Evolutionary conservation across 2,329 filamentous ascomycete genomes (phyloP).

Genomic region (Fusarium sp.): DNA sequence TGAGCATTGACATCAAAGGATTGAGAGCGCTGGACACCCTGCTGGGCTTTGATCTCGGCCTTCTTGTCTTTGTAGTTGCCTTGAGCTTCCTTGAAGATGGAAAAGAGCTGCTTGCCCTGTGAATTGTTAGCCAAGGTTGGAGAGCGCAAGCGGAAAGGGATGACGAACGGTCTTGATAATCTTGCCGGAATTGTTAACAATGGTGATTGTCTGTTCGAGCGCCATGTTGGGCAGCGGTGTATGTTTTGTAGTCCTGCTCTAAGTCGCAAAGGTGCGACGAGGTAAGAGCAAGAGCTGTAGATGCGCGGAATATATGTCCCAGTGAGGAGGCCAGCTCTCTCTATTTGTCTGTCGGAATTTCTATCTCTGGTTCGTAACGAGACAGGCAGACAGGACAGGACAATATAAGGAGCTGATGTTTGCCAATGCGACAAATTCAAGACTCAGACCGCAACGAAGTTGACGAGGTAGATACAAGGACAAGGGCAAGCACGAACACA

Average conservation of each 20-base stretch:
- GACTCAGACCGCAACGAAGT: slow-evolving; percentile 17
- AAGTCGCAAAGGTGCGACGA: not conserved
- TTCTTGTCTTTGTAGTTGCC: slow-evolving; percentile 89
- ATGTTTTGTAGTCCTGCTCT: slow-evolving; percentile 9
- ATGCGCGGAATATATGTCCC: not conserved
- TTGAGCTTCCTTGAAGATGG: slow-evolving; percentile 91
- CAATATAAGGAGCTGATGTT: slow-evolving; percentile 7
- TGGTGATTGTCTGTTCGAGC: slow-evolving; percentile 78
- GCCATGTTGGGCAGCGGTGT: slow-evolving; percentile 47
- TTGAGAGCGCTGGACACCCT: slow-evolving; percentile 66
- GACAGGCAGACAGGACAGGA: slow-evolving; percentile 1
- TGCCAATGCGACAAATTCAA: slow-evolving; percentile 11
- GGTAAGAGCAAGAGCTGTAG: not conserved
- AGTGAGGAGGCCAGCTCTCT: slow-evolving; percentile 40
- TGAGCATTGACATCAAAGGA: slow-evolving; percentile 58
- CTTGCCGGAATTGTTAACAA: slow-evolving; percentile 90
- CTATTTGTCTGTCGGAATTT: slow-evolving; percentile 8
- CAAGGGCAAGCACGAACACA: slow-evolving; percentile 6
- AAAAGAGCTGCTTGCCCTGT: slow-evolving; percentile 88
- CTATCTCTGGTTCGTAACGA: slow-evolving; percentile 16
- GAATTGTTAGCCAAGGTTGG: slow-evolving; percentile 19
- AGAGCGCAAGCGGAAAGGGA: not conserved
- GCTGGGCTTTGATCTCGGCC: slow-evolving; percentile 76
- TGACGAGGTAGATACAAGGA: slow-evolving; percentile 7
- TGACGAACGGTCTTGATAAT: slow-evolving; percentile 82